phyloP scores from a whole-genome alignment of 441 rosid species.

The Mallotus japonicus region DNA sequence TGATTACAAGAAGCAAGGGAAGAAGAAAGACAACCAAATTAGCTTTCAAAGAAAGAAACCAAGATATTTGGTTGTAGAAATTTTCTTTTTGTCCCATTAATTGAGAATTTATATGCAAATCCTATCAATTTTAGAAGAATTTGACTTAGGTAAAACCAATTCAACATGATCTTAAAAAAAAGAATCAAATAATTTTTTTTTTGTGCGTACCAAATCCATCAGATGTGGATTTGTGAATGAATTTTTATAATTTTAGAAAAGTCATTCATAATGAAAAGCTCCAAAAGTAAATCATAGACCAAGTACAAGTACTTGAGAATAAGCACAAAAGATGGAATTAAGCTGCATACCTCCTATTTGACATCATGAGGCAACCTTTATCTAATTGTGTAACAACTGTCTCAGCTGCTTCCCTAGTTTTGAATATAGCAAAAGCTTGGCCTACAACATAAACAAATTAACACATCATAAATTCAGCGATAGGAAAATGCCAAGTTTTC shows the following conservation, averaged over 20 bases:
- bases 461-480: slow-evolving; percentile 17
- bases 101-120: not conserved
- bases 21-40: not conserved
- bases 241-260: not conserved
- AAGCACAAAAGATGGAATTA: not conserved
- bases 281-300: not conserved
- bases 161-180: not conserved
- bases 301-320: not conserved
- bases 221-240: no score
- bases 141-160: not conserved
- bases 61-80: no score
- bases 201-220: not conserved
- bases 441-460: slow-evolving; percentile 42
- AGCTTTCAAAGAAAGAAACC: no score
- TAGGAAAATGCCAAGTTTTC: not conserved
- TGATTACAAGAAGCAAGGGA: not conserved
- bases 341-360: slow-evolving; percentile 69
- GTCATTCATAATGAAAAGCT: not conserved
- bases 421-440: slow-evolving; percentile 71
- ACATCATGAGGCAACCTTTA: slow-evolving; percentile 65
- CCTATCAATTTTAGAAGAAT: not conserved
- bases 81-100: not conserved
- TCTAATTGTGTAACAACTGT: slow-evolving; percentile 45
- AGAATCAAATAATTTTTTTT: no score
- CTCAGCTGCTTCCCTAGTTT: slow-evolving; percentile 59